phyloP scores from a whole-genome alignment of 2,329 filamentous ascomycete species.

The Microthyrium microscopicum region DNA sequence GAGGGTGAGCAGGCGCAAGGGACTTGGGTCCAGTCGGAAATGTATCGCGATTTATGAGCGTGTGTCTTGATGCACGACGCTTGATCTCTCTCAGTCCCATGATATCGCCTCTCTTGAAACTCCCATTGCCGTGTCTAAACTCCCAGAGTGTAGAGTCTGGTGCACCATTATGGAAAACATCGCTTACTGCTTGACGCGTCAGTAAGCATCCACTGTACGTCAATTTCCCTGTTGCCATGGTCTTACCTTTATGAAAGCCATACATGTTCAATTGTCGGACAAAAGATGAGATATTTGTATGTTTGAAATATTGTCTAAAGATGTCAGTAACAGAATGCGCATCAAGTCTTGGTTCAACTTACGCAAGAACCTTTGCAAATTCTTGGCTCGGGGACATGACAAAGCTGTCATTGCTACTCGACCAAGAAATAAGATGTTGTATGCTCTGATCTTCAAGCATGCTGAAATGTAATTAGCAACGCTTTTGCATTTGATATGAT shows the following conservation, averaged over 20 bases:
- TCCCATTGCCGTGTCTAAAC: constrained; percentile 95
- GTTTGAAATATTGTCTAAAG: constrained; percentile 89
- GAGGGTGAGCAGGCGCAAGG: constrained; percentile 33
- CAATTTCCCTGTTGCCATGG: too few relatives aligned
- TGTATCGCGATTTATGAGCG: constrained; percentile 79
- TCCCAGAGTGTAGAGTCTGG: constrained; percentile 94
- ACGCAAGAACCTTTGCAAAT: constrained; percentile 97
- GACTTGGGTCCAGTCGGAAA: constrained; percentile 58
- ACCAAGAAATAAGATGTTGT: constrained; percentile 94
- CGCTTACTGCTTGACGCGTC: constrained; percentile 71
- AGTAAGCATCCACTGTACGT: too few relatives aligned
- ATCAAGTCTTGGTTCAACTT: constrained; percentile 28
- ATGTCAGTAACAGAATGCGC: constrained; percentile 16
- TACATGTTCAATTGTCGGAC: constrained; percentile 99
- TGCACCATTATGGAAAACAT: constrained; percentile 90
- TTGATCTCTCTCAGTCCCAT: constrained; percentile 90
- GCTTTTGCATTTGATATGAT: neutral
- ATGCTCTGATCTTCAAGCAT: constrained; percentile 94
- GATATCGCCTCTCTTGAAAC: constrained; percentile 88
- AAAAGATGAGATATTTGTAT: constrained; percentile 97
- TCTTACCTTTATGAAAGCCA: constrained; percentile 88
- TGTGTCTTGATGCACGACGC: constrained; percentile 79
- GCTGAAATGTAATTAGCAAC: constrained; percentile 30
- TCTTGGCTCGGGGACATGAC: constrained; percentile 96
- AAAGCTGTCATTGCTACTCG: constrained; percentile 83